A percentile compares a stretch with the other conserved stretches of the same genome.
phyloP scores from a whole-genome alignment of 148 eudicot species.

The Nepenthes mirabilis region DNA sequence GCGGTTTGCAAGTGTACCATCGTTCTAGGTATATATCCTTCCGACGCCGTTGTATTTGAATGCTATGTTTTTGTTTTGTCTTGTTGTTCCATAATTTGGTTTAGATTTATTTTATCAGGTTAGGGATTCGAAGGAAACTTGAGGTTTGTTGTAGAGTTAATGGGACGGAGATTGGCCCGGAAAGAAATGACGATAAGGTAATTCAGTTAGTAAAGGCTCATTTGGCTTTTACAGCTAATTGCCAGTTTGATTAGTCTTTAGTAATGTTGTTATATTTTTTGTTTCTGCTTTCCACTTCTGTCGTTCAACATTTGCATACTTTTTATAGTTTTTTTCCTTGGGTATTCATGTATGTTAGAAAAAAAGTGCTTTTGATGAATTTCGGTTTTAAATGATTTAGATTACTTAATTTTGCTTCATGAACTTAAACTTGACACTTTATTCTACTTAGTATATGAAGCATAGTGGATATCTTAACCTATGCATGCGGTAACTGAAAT shows the following conservation, averaged over 20 bases:
- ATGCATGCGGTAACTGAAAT: too few species aligned
- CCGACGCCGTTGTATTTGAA: neutral
- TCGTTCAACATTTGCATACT: too few species aligned
- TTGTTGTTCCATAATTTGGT: neutral
- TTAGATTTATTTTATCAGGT: constrained; percentile 14
- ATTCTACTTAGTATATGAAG: neutral
- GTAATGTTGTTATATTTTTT: neutral
- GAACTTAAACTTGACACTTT: neutral
- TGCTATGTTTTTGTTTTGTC: neutral
- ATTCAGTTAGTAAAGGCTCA: neutral
- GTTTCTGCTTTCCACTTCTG: too few species aligned
- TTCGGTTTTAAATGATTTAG: too few species aligned
- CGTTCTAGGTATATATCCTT: constrained; percentile 22
- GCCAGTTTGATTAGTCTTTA: neutral
- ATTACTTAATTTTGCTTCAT: too few species aligned
- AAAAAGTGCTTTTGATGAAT: too few species aligned
- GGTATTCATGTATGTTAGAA: too few species aligned
- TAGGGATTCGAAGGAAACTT: constrained; percentile 20
- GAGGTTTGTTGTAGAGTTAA: constrained; percentile 44
- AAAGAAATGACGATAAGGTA: constrained; percentile 46
- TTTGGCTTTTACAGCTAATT: constrained; percentile 1
- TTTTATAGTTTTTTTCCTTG: too few species aligned
- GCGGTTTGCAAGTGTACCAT: constrained; percentile 8
- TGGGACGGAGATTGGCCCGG: constrained; percentile 48
- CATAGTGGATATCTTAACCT: too few species aligned